Evolutionary conservation across 306 rosid species (phyloP).

Genomic region (Glycine soja): DNA sequence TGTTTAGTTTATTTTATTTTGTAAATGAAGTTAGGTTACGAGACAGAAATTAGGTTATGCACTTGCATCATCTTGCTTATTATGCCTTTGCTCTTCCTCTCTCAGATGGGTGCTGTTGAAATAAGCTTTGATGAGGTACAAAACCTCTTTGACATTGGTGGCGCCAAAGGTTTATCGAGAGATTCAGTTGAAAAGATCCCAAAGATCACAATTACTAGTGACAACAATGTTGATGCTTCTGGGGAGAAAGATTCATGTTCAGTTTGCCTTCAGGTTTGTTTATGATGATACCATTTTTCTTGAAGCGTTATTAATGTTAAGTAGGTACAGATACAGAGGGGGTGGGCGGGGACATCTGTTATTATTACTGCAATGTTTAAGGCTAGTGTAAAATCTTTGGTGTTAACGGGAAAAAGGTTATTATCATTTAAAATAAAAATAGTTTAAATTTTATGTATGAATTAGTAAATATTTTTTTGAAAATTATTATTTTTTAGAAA

Average conservation of each 20-base stretch:
- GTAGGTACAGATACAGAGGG: too few species aligned
- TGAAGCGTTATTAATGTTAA: too few species aligned
- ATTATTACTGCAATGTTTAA: too few species aligned
- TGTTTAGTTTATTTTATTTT: constrained; percentile 14
- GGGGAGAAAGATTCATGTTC: constrained; percentile 84
- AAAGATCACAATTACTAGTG: constrained; percentile 65
- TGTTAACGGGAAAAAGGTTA: too few species aligned
- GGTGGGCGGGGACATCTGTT: too few species aligned
- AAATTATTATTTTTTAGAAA: too few species aligned
- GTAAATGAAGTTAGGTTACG: not conserved
- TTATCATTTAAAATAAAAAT: too few species aligned
- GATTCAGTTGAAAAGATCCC: constrained; percentile 88
- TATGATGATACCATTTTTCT: not conserved
- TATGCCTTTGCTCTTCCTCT: not conserved
- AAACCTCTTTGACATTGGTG: constrained; percentile 82
- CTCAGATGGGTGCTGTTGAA: constrained; percentile 84
- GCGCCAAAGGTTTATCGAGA: constrained; percentile 73
- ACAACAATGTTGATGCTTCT: constrained; percentile 71
- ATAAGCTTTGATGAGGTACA: constrained; percentile 75
- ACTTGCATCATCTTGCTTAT: constrained; percentile 38
- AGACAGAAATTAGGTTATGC: not conserved
- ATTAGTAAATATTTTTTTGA: too few species aligned
- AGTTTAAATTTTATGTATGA: too few species aligned
- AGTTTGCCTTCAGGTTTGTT: constrained; percentile 90
- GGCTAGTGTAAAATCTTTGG: too few species aligned